Evolutionary conservation across 352 stramenopile species (phyloP).

Genomic region (Pythium coloratum): DNA sequence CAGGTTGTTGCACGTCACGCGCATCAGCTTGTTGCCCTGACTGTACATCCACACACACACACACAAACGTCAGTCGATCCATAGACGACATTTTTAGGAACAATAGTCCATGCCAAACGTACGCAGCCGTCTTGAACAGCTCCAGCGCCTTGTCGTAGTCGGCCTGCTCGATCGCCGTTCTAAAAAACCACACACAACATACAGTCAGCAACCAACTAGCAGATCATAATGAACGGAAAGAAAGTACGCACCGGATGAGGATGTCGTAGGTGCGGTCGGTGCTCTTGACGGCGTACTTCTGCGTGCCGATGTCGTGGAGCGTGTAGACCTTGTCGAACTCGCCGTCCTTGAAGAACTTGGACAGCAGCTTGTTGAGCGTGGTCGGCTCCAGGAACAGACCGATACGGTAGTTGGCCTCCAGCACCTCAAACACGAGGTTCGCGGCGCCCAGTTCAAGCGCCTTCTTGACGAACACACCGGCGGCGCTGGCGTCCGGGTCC

Average conservation of each 20-base stretch:
- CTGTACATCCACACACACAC: slow-evolving; percentile 29
- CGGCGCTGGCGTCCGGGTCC: slow-evolving; percentile 75
- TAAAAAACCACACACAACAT: slow-evolving; percentile 10
- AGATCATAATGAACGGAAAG: neutral
- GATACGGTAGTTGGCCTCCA: slow-evolving; percentile 83
- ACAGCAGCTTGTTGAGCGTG: slow-evolving; percentile 82
- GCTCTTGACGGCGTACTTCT: slow-evolving; percentile 83
- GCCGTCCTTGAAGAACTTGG: slow-evolving; percentile 79
- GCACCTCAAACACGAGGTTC: slow-evolving; percentile 74
- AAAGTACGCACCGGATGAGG: slow-evolving; percentile 55
- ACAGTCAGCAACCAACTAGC: neutral
- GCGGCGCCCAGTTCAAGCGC: slow-evolving; percentile 72
- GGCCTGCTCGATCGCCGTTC: slow-evolving; percentile 67
- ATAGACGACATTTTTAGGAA: no score
- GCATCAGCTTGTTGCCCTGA: slow-evolving; percentile 71
- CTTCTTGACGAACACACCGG: slow-evolving; percentile 81
- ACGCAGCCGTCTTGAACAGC: slow-evolving; percentile 75
- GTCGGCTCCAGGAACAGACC: slow-evolving; percentile 77
- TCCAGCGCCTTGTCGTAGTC: slow-evolving; percentile 74
- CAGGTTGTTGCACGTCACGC: slow-evolving; percentile 87
- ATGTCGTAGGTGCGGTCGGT: slow-evolving; percentile 85
- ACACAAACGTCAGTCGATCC: neutral
- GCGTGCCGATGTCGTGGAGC: slow-evolving; percentile 72
- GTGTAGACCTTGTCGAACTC: slow-evolving; percentile 79
- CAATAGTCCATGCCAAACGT: slow-evolving; percentile 29